Conservation (phyloP, 2,329 filamentous ascomycete genomes). For the Coniochaeta ligniaria region DNA sequence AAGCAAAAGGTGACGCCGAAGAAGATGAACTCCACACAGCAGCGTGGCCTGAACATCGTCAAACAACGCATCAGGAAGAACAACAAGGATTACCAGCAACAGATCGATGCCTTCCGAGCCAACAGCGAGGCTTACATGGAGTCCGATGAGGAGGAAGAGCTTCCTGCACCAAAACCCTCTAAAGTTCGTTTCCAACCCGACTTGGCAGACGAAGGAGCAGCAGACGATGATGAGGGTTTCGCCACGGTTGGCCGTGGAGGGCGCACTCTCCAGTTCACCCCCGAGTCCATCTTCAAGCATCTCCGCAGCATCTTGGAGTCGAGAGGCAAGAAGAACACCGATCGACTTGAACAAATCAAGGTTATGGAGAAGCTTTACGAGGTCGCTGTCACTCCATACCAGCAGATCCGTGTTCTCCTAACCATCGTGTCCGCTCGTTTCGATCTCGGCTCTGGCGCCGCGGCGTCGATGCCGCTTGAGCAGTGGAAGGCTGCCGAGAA, state of each 20-base stretch:
- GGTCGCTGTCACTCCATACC: constrained; percentile 85
- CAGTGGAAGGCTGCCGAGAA: constrained; percentile 94
- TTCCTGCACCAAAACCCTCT: constrained; percentile 43
- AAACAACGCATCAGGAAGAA: constrained; percentile 99
- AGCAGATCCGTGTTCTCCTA: constrained; percentile 85
- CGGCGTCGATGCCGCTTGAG: constrained; percentile 82
- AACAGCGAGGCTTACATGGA: constrained; percentile 86
- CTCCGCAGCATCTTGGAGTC: constrained; percentile 89
- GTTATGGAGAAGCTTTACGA: constrained; percentile 95
- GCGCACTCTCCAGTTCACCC: constrained; percentile 83
- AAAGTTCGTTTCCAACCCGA: constrained; percentile 39
- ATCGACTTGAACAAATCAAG: constrained; percentile 88
- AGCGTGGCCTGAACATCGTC: constrained; percentile 89
- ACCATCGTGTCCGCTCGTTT: constrained; percentile 91
- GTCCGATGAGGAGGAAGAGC: constrained; percentile 70
- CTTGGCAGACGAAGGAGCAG: constrained; percentile 39
- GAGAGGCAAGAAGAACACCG: constrained; percentile 97
- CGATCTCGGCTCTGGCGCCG: constrained; percentile 73
- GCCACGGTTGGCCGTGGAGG: constrained; percentile 83
- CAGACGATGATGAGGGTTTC: constrained; percentile 77
- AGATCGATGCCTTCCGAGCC: constrained; percentile 80
- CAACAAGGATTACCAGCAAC: constrained; percentile 85
- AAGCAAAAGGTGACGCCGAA: constrained; percentile 95
- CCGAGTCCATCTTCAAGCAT: constrained; percentile 97
- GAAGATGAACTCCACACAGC: constrained; percentile 98